Percentiles rank a stretch among this genome's conserved stretches.
These are phyloP conservation scores for Ustilago esculenta DNA, from an alignment of 1,284 basidiomycete species.

Conservation along the genomic window DNA sequence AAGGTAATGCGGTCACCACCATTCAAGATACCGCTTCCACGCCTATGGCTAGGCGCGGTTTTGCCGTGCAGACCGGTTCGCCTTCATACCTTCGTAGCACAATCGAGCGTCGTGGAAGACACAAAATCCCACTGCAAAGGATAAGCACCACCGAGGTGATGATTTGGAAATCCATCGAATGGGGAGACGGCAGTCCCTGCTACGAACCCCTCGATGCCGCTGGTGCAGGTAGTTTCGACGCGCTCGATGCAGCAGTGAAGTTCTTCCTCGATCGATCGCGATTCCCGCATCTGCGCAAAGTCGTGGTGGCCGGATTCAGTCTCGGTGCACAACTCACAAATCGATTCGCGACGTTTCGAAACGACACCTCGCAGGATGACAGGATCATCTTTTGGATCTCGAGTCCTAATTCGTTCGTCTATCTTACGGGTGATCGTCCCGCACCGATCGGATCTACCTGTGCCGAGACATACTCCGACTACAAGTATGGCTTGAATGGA, in stretches of 20 bases:
- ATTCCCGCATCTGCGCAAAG: slow-evolving; percentile 57
- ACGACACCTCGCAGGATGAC: slow-evolving; percentile 31
- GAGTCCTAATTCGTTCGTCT: slow-evolving; percentile 57
- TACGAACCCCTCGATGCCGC: slow-evolving; percentile 39
- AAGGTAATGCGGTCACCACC: slow-evolving; percentile 1
- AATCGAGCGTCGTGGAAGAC: background rate
- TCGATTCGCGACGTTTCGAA: slow-evolving; percentile 54
- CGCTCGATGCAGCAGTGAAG: slow-evolving; percentile 48
- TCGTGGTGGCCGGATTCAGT: slow-evolving; percentile 62
- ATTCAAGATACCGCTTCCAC: slow-evolving; percentile 17
- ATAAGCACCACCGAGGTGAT: slow-evolving; percentile 33
- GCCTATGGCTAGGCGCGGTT: background rate
- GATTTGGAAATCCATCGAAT: slow-evolving; percentile 50
- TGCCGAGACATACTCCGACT: slow-evolving; percentile 38
- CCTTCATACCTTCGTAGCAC: background rate
- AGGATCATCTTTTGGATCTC: slow-evolving; percentile 58
- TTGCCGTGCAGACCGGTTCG: background rate
- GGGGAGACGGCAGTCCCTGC: slow-evolving; percentile 50
- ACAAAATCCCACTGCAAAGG: slow-evolving; percentile 15
- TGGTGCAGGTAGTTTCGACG: slow-evolving; percentile 48
- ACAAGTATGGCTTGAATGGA: slow-evolving; percentile 64
- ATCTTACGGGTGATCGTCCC: slow-evolving; percentile 49
- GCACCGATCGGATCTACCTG: slow-evolving; percentile 21
- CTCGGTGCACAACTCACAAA: slow-evolving; percentile 58
- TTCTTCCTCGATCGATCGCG: slow-evolving; percentile 45